Percentiles rank a stretch among this genome's conserved stretches.
Conservation (phyloP, 106 monocot genomes). For the Allium cepa region DNA sequence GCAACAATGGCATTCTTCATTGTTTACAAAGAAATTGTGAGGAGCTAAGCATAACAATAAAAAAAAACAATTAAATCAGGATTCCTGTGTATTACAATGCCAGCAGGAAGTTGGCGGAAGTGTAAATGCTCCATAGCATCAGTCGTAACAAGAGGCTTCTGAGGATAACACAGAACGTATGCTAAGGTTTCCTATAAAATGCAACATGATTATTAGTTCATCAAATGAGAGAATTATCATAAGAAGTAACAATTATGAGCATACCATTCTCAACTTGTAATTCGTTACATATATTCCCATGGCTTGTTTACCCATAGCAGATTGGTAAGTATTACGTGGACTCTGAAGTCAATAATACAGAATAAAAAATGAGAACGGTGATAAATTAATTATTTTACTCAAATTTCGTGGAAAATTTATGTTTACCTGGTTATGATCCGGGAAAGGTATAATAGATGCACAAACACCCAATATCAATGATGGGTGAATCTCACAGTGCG, state of each 20-base stretch:
- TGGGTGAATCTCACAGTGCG: slow-evolving; percentile 99
- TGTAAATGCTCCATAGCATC: slow-evolving; percentile 99
- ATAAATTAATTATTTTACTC: neutral
- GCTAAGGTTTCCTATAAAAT: slow-evolving; percentile 85
- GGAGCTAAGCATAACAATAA: neutral
- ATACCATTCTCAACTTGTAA: slow-evolving; percentile 91
- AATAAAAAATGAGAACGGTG: neutral
- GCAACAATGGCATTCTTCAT: slow-evolving; percentile 99
- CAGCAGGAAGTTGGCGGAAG: slow-evolving; percentile 95
- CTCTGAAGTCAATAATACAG: slow-evolving; percentile 40
- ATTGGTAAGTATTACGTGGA: slow-evolving; percentile 99
- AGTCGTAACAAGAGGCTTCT: slow-evolving; percentile 98
- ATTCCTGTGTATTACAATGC: slow-evolving; percentile 61
- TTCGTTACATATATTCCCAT: slow-evolving; percentile 99
- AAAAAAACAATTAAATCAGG: neutral
- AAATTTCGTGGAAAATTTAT: neutral
- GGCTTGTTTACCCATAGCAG: slow-evolving; percentile 99
- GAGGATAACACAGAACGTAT: slow-evolving; percentile 98
- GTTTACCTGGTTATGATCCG: slow-evolving; percentile 95
- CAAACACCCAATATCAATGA: slow-evolving; percentile 97
- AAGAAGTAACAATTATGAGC: neutral
- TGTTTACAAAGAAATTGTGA: slow-evolving; percentile 4
- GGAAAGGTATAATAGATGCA: slow-evolving; percentile 99
- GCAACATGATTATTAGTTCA: slow-evolving; percentile 3
- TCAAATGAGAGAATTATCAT: neutral